Evolutionary conservation across 768 basidiomycete species (phyloP).

Genomic region (Suillus americanus): DNA sequence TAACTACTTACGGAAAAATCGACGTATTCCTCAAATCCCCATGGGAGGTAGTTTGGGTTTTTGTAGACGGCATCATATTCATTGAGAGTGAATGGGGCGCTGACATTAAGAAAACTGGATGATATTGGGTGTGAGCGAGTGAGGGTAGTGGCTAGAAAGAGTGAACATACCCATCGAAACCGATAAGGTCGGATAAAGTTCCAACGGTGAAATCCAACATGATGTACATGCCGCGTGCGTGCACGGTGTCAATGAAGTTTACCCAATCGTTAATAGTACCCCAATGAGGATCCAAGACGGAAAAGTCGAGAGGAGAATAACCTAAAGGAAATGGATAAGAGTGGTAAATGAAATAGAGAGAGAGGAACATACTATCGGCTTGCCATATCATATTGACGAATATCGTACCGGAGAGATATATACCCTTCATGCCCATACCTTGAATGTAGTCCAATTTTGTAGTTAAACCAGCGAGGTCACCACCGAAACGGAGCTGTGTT

Average conservation of each 20-base stretch:
- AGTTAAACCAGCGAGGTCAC: slow-evolving; percentile 80
- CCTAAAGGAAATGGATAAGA: slow-evolving; percentile 42
- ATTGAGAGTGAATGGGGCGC: slow-evolving; percentile 73
- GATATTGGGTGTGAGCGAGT: slow-evolving; percentile 11
- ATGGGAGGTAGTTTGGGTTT: slow-evolving; percentile 70
- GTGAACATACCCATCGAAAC: slow-evolving; percentile 69
- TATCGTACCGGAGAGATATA: slow-evolving; percentile 91
- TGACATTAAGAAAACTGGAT: slow-evolving; percentile 65
- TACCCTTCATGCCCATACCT: slow-evolving; percentile 81
- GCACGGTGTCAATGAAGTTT: slow-evolving; percentile 70
- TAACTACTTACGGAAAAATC: slow-evolving; percentile 65
- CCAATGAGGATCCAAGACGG: slow-evolving; percentile 90
- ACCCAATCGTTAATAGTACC: slow-evolving; percentile 83
- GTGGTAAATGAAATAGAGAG: slow-evolving; percentile 8
- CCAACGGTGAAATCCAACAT: slow-evolving; percentile 95
- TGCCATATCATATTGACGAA: slow-evolving; percentile 98
- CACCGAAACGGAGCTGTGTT: slow-evolving; percentile 86
- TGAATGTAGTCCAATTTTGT: slow-evolving; percentile 82
- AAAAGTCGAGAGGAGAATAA: slow-evolving; percentile 92
- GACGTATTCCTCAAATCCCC: slow-evolving; percentile 82
- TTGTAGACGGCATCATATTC: slow-evolving; percentile 81
- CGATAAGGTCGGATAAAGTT: slow-evolving; percentile 87
- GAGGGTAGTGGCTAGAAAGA: slow-evolving; percentile 9
- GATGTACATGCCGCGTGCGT: slow-evolving; percentile 83
- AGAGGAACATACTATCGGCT: slow-evolving; percentile 66